Base-by-base conservation (phyloP, 2,329 filamentous ascomycete genomes). In the Calonectria henricotiae region DNA sequence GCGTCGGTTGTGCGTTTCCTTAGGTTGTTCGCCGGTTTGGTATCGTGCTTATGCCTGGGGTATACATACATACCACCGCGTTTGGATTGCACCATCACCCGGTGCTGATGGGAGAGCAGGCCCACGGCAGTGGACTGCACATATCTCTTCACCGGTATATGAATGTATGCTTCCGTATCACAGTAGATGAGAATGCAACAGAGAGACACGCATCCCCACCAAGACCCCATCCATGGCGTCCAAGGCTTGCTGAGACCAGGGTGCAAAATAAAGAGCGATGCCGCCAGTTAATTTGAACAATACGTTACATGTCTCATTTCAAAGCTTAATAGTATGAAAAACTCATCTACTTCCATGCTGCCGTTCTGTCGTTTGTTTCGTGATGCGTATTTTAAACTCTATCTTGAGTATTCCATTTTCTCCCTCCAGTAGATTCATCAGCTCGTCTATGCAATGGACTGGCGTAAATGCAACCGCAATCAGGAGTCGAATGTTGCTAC, bases 271-370 rank as follows among this genome's bases (percentile, higher is more conserved):
- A 17, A 20, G 41, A 5, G 9, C 41, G 41, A 44, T n/a, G 7
- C 17, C 17, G 37, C 8, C 32, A 55, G 12, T 9, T 25, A 1
- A 5, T 9, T 20, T 12, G 13, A 20, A 37, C 6, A 13, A 7
- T 6, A 1, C 20, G 20, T 4, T 55, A 25, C 51, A 20, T 2
- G 32, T 37, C 20, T 25, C 32, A n/a, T 54, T 20, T n/a, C 20
- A 13, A 15, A 37, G 0, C 8, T 39, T 20, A 20, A 20, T 20
- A 20, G 20, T 20, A 20, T 20, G 20, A 20, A 20, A 20, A 20
- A 20, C 20, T 20, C 67, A 25, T n/a, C 68, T 68, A 20, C 68
- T 70, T 70, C 68, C 11, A 37, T 67, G 23, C 68, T 70, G 0
- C 60, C 65, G 9, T 67, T 61, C 35, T 1, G 20, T 20, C 20